Base-by-base conservation (phyloP, 768 basidiomycete genomes). In the Leccinum variicolor region DNA sequence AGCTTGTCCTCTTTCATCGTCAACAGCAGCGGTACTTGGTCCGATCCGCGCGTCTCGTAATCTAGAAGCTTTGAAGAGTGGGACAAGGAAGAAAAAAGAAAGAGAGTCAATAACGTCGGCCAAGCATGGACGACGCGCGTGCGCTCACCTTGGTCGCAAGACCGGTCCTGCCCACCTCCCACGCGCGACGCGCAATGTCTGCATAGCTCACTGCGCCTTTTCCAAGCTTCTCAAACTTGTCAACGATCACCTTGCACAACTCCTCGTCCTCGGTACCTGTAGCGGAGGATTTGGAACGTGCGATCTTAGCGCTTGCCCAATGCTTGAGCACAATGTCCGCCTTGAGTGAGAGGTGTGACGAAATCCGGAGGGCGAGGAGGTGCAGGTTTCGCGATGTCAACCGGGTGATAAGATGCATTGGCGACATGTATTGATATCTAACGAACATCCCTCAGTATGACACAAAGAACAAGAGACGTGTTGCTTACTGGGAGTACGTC, bases 281-380 rank as follows among this genome's bases (percentile, higher is more conserved):
- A 1, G 82, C 73, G 0, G 83, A 77, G 0, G 87, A 77, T 59
- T 84, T 84, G 11, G 92, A 86, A 15, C 82, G 84, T 50, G 84
- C 71, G 56, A 99, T 97, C 73, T 97, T 96, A 1, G 92, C 89
- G 58, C 86, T 87, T 1, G 97, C 97, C 97, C 97, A 99, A 68
- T 98, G 96, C 61, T 87, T 91, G 43, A 99, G 76, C 1, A 98
- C 94, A 0, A 84, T 81, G 61, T 94, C 90, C 1, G 94, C 89
- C 52, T 90, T 89, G 47, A 98, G 78, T 15, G 83, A 81, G 29
- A 98, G 81, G 73, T 86, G 94, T 1, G 84, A 80, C 3, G 95
- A 94, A 61, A 98, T 87, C 25, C 94, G 86, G 17, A 98, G 84
- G 8, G 96, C 94, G 47, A 98, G 86, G 1, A 98, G 83, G 67